phyloP scores from a whole-genome alignment of 2,329 filamentous ascomycete genomes.

The Ceratocystis smalleyi region DNA sequence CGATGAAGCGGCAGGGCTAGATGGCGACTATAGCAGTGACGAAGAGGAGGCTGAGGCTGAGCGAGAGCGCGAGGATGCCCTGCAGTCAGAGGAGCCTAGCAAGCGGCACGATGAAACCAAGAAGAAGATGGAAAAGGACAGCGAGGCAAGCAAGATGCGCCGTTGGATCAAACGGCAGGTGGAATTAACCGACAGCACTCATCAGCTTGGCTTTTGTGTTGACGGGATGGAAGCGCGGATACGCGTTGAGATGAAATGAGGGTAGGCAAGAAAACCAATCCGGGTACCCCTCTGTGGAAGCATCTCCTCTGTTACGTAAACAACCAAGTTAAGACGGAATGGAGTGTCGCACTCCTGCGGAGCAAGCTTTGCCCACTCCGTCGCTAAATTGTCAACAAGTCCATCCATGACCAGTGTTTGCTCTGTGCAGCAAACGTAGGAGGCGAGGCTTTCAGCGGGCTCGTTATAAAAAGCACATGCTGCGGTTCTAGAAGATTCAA shows the following conservation, averaged over 20 bases:
- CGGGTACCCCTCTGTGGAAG: neutral
- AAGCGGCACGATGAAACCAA: slow-evolving; percentile 17
- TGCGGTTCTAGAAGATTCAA: neutral
- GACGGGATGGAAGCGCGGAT: slow-evolving; percentile 57
- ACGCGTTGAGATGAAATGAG: slow-evolving; percentile 33
- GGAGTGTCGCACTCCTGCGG: neutral
- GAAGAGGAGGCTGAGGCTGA: slow-evolving; percentile 32
- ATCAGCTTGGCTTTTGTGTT: slow-evolving; percentile 69
- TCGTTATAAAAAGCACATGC: neutral
- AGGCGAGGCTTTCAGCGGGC: neutral
- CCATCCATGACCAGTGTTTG: neutral
- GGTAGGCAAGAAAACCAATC: neutral
- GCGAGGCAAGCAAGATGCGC: slow-evolving; percentile 27
- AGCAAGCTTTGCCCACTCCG: neutral
- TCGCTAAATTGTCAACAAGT: neutral
- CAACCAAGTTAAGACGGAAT: neutral
- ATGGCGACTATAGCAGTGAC: slow-evolving; percentile 36
- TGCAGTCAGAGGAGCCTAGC: slow-evolving; percentile 17
- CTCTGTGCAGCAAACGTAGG: neutral
- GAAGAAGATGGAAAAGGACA: slow-evolving; percentile 22
- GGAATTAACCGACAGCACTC: slow-evolving; percentile 62
- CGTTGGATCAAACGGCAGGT: slow-evolving; percentile 65
- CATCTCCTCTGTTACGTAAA: neutral
- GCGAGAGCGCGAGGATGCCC: slow-evolving; percentile 22
- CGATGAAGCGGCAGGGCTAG: slow-evolving; percentile 31